Conservation (phyloP, 768 basidiomycete species). For the Tricholoma bakamatsutake region DNA sequence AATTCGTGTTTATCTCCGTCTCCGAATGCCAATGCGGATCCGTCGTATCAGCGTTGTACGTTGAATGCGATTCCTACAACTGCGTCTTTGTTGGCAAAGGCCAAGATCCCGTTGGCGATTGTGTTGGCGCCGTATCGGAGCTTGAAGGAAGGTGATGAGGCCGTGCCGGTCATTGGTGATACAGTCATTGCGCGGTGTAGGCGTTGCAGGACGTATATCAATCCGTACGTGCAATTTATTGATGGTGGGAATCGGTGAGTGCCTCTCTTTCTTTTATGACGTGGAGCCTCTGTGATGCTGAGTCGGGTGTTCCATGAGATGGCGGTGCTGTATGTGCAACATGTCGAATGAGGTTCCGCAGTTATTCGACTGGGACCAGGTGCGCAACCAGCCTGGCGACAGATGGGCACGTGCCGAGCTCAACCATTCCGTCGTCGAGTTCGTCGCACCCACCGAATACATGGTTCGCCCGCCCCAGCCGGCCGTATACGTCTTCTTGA, state of each 20-base stretch:
- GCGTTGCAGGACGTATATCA: slow-evolving; percentile 94
- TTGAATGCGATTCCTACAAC: slow-evolving; percentile 92
- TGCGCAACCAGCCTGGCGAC: slow-evolving; percentile 89
- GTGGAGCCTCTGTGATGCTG: neutral
- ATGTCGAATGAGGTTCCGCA: slow-evolving; percentile 98
- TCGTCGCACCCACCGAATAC: slow-evolving; percentile 96
- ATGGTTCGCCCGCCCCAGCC: slow-evolving; percentile 99
- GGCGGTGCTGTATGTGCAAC: slow-evolving; percentile 99
- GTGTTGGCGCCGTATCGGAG: slow-evolving; percentile 89
- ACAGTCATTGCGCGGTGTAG: slow-evolving; percentile 95
- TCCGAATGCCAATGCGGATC: slow-evolving; percentile 77
- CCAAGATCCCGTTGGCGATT: slow-evolving; percentile 85
- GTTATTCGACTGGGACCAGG: slow-evolving; percentile 97
- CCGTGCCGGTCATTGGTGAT: slow-evolving; percentile 87
- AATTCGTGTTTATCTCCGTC: slow-evolving; percentile 75
- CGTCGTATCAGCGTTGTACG: slow-evolving; percentile 88
- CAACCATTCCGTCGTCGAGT: slow-evolving; percentile 93
- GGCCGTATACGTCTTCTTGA: slow-evolving; percentile 93
- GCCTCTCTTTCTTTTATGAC: neutral
- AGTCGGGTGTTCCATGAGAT: slow-evolving; percentile 37
- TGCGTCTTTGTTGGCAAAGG: slow-evolving; percentile 79
- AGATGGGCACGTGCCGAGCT: slow-evolving; percentile 92
- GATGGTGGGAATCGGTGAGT: slow-evolving; percentile 89
- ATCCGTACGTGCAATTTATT: slow-evolving; percentile 96
- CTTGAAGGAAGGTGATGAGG: slow-evolving; percentile 74